Evolutionary conservation across 805 yeast genomes (phyloP).

Genomic region (Candida pseudoglaebosa): DNA sequence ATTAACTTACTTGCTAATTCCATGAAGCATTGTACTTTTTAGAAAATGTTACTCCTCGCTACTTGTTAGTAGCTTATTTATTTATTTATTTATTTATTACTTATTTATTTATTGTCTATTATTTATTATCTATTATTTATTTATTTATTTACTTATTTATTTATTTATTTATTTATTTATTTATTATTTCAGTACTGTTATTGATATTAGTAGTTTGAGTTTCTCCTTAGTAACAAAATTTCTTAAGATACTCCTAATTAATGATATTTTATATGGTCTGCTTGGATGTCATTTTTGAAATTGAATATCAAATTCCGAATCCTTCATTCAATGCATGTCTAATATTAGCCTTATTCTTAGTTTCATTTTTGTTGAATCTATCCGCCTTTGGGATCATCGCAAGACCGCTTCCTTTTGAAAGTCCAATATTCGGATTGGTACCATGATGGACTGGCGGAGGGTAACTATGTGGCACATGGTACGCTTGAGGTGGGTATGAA

Average conservation of each 20-base stretch:
- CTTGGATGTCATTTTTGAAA: too few species aligned
- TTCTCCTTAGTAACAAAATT: too few species aligned
- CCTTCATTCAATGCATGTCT: slow-evolving; percentile 65
- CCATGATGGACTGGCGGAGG: slow-evolving; percentile 2
- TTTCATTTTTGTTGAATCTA: slow-evolving; percentile 34
- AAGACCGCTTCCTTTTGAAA: slow-evolving; percentile 1
- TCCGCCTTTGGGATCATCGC: slow-evolving; percentile 43
- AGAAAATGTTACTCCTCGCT: not conserved
- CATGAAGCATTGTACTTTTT: too few species aligned
- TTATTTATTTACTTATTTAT: slow-evolving; percentile 10
- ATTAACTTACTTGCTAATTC: too few species aligned
- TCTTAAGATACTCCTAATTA: too few species aligned
- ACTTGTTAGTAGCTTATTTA: slow-evolving; percentile 3
- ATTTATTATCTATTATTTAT: slow-evolving; percentile 10
- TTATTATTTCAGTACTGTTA: too few species aligned
- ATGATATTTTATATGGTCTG: too few species aligned
- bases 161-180: slow-evolving; percentile 8
- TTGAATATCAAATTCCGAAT: slow-evolving; percentile 53
- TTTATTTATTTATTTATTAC: slow-evolving; percentile 8
- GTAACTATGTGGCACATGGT: slow-evolving; percentile 1
- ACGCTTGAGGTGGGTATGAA: not conserved
- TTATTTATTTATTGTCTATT: slow-evolving; percentile 8
- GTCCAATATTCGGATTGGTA: not conserved
- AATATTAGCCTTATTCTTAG: slow-evolving; percentile 50
- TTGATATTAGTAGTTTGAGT: too few species aligned